Conservation (phyloP, 1,139 yeast genomes). For the Diutina catenulata region DNA sequence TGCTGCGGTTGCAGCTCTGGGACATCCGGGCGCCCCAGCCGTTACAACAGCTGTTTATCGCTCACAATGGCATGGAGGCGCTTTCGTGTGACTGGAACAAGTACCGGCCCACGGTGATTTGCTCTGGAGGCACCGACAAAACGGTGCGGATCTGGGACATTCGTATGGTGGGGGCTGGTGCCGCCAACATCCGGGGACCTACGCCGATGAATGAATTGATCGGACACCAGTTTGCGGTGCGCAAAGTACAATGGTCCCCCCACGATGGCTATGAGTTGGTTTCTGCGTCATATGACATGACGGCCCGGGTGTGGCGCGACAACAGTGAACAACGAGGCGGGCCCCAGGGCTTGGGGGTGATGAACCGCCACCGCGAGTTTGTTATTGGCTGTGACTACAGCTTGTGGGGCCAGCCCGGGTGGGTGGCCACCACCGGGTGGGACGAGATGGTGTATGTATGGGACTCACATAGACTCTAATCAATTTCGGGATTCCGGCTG, state of each 20-base stretch:
- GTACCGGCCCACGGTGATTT: conserved; percentile 66
- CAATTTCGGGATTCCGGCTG: background rate
- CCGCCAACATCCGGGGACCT: conserved; percentile 40
- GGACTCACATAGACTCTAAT: conserved; percentile 26
- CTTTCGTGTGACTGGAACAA: conserved; percentile 84
- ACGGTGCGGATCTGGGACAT: conserved; percentile 79
- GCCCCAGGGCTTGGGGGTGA: conserved; percentile 42
- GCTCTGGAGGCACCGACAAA: conserved; percentile 87
- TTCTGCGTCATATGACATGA: conserved; percentile 86
- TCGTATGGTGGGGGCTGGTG: conserved; percentile 46
- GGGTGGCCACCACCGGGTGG: conserved; percentile 95
- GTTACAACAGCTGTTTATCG: conserved; percentile 47
- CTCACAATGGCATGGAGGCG: conserved; percentile 76
- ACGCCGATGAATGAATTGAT: conserved; percentile 67
- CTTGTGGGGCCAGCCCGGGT: conserved; percentile 93
- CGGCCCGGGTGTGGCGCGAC: conserved; percentile 78
- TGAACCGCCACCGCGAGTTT: conserved; percentile 71
- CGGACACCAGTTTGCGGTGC: conserved; percentile 85
- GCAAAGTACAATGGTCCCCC: conserved; percentile 82
- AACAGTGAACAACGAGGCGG: conserved; percentile 40
- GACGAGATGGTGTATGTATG: conserved; percentile 92
- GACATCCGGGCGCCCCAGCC: conserved; percentile 65
- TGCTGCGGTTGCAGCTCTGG: conserved; percentile 72
- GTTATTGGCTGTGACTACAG: conserved; percentile 95
- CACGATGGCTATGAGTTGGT: conserved; percentile 62